A percentile compares a stretch with the other conserved stretches of the same genome.
phyloP scores from a whole-genome alignment of 805 yeast species.

The Helenozyma rhizophorensis region DNA sequence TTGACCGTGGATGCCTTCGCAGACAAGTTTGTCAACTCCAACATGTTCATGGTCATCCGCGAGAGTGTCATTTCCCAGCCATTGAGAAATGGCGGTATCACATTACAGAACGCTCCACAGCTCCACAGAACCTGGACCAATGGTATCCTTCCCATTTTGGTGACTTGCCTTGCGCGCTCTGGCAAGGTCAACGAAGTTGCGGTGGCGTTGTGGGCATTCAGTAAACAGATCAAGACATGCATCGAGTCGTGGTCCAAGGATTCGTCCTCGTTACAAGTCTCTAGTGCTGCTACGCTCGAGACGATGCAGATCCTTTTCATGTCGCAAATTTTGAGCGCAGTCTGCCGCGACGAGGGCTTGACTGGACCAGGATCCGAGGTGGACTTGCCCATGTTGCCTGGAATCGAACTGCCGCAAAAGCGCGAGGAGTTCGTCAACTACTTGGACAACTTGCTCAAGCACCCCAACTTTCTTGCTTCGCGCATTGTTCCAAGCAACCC shows the following conservation, averaged over 20 bases:
- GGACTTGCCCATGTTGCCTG: constrained; percentile 44
- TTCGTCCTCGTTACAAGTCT: constrained; percentile 37
- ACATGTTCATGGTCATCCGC: constrained; percentile 59
- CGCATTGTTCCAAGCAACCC: constrained; percentile 58
- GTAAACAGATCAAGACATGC: constrained; percentile 60
- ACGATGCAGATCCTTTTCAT: constrained; percentile 60
- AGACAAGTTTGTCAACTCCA: constrained; percentile 57
- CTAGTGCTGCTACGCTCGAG: constrained; percentile 34
- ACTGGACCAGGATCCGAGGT: too few relatives aligned
- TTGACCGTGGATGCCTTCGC: constrained; percentile 60
- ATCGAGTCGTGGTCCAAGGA: constrained; percentile 66
- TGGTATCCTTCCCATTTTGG: constrained; percentile 67
- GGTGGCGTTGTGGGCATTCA: constrained; percentile 57
- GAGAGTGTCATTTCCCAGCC: constrained; percentile 70
- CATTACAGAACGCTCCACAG: constrained; percentile 47
- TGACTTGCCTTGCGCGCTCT: constrained; percentile 55
- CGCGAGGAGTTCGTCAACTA: constrained; percentile 57
- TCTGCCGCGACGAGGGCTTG: constrained; percentile 51
- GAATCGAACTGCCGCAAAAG: constrained; percentile 56
- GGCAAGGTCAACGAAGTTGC: constrained; percentile 64
- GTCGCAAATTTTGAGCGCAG: constrained; percentile 49
- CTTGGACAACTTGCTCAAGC: constrained; percentile 71
- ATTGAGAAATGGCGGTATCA: constrained; percentile 63
- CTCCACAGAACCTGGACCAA: constrained; percentile 82
- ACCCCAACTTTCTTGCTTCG: constrained; percentile 77